phyloP scores from a whole-genome alignment of 2,329 filamentous ascomycete species.

The Neopestalotiopsis rosae region DNA sequence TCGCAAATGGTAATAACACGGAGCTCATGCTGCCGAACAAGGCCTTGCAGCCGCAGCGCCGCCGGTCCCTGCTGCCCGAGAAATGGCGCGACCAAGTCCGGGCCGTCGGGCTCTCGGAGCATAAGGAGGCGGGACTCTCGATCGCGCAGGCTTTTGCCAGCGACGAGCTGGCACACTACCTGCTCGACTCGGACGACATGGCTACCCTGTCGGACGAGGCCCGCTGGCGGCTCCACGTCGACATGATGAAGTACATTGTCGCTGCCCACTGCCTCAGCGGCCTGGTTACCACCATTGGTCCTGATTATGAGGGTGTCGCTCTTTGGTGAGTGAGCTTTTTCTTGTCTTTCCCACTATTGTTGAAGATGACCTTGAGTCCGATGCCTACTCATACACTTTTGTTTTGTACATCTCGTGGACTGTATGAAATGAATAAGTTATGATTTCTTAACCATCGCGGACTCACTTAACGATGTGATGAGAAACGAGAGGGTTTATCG shows the following conservation, averaged over 20 bases:
- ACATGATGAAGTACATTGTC: slow-evolving; percentile 78
- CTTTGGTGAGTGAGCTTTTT: slow-evolving; percentile 66
- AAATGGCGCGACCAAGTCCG: slow-evolving; percentile 64
- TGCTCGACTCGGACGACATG: slow-evolving; percentile 74
- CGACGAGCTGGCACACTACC: slow-evolving; percentile 77
- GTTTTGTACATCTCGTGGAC: too few species aligned
- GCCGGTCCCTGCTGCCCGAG: slow-evolving; percentile 56
- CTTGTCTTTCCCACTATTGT: neutral
- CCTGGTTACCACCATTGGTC: slow-evolving; percentile 74
- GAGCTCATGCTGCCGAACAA: slow-evolving; percentile 33
- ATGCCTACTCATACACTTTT: too few species aligned
- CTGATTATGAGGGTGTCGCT: slow-evolving; percentile 78
- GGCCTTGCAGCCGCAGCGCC: slow-evolving; percentile 24
- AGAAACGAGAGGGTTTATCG: too few species aligned
- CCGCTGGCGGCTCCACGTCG: slow-evolving; percentile 77
- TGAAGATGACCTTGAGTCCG: neutral
- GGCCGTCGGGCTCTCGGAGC: slow-evolving; percentile 68
- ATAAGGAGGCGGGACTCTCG: slow-evolving; percentile 71
- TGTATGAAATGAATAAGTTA: too few species aligned
- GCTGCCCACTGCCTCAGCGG: slow-evolving; percentile 78
- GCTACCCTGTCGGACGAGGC: slow-evolving; percentile 65
- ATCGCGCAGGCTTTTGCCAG: slow-evolving; percentile 79
- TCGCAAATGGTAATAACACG: slow-evolving; percentile 41
- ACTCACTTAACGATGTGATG: too few species aligned
- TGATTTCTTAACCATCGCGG: too few species aligned